Evolutionary conservation across 2,329 filamentous ascomycete species (phyloP).

Genomic region (Fusarium solani-melongenae): DNA sequence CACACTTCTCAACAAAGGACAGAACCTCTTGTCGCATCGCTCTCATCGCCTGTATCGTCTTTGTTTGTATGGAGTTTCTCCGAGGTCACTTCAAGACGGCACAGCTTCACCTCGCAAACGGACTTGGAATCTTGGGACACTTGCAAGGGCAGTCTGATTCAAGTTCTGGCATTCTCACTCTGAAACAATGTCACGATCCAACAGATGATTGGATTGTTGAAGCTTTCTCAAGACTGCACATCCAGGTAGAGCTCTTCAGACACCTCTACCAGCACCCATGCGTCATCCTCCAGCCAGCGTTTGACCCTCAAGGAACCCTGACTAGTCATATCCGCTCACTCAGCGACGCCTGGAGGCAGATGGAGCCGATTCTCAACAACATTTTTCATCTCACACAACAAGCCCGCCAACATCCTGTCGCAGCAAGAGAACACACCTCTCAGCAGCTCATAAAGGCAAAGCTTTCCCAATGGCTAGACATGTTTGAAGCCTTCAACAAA

Average conservation of each 20-base stretch:
- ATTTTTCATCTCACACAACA: slow-evolving; percentile 35
- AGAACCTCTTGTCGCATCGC: slow-evolving; percentile 49
- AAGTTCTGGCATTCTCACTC: slow-evolving; percentile 28
- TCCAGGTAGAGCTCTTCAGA: slow-evolving; percentile 43
- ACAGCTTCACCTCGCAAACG: slow-evolving; percentile 31
- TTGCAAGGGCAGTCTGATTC: slow-evolving; percentile 51
- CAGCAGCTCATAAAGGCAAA: slow-evolving; percentile 28
- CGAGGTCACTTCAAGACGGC: slow-evolving; percentile 33
- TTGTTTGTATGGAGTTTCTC: slow-evolving; percentile 34
- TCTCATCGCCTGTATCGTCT: slow-evolving; percentile 45
- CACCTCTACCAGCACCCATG: slow-evolving; percentile 28
- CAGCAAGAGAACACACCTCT: not conserved
- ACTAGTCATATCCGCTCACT: slow-evolving; percentile 12
- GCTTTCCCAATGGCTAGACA: slow-evolving; percentile 37
- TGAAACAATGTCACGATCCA: slow-evolving; percentile 35
- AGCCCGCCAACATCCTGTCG: slow-evolving; percentile 10
- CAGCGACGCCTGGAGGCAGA: slow-evolving; percentile 33
- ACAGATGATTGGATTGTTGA: slow-evolving; percentile 58
- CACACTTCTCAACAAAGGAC: slow-evolving; percentile 44
- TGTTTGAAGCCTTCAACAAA: slow-evolving; percentile 39
- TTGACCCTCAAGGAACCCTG: not conserved
- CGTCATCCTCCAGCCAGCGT: slow-evolving; percentile 12
- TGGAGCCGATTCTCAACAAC: slow-evolving; percentile 35
- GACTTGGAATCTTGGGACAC: slow-evolving; percentile 45
- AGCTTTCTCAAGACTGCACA: slow-evolving; percentile 49